Conservation (phyloP, 192 early-diverging fungal genomes). For the Powellomyces hirtus region DNA sequence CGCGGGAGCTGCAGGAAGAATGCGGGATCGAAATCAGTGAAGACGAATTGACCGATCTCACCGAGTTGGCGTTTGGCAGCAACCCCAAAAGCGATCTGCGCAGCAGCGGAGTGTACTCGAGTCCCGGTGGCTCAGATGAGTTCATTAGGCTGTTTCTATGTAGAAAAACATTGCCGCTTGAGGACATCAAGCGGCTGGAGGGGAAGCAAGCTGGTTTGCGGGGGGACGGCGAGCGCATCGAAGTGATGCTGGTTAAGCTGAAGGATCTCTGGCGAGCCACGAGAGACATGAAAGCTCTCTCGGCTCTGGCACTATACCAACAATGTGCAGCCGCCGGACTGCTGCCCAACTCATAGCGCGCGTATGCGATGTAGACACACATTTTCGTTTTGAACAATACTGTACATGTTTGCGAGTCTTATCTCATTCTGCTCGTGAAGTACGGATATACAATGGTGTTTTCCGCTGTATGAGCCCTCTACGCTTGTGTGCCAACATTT, state of each 20-base stretch:
- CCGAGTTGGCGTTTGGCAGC: constrained; percentile 42
- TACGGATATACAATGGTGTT: no score
- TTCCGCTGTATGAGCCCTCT: no score
- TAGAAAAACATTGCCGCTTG: constrained; percentile 48
- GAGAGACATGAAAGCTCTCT: constrained; percentile 70
- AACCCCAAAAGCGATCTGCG: constrained; percentile 18
- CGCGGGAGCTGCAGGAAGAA: constrained; percentile 79
- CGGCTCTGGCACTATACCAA: constrained; percentile 63
- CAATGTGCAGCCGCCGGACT: not conserved
- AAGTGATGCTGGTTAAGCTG: constrained; percentile 62
- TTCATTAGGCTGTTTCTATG: constrained; percentile 69
- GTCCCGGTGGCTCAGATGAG: constrained; percentile 81
- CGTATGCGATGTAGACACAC: no score
- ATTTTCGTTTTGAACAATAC: no score
- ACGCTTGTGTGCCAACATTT: constrained; percentile 41
- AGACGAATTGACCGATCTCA: constrained; percentile 67
- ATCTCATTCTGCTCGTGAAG: no score
- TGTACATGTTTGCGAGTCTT: no score
- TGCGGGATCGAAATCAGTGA: constrained; percentile 67
- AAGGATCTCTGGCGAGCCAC: constrained; percentile 63
- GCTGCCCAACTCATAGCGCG: not conserved
- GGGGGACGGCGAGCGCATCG: constrained; percentile 76
- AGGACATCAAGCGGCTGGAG: constrained; percentile 57
- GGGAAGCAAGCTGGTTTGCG: constrained; percentile 68
- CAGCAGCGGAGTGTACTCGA: constrained; percentile 55